phyloP scores from a whole-genome alignment of 805 yeast genomes.

The Peterozyma xylosa region DNA sequence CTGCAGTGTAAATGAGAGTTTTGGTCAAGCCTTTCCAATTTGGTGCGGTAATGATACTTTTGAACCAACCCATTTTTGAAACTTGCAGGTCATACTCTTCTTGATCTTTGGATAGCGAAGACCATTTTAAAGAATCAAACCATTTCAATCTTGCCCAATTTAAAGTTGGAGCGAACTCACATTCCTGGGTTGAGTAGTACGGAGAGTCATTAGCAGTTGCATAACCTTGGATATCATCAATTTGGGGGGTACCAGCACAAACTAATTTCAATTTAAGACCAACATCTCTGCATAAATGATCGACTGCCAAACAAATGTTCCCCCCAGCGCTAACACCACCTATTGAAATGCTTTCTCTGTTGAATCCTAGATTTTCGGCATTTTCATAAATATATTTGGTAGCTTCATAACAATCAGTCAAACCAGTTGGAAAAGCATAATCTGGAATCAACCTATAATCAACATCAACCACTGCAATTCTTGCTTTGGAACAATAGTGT shows the following conservation, averaged over 20 bases:
- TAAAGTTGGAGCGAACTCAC: conserved; percentile 24
- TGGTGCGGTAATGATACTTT: conserved; percentile 20
- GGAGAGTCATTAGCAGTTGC: conserved; percentile 19
- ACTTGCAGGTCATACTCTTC: conserved; percentile 11
- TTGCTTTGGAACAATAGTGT: conserved; percentile 18
- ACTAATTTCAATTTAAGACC: conserved; percentile 17
- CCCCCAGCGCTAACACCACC: conserved; percentile 20
- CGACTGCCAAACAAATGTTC: conserved; percentile 19
- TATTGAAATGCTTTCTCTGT: conserved; percentile 17
- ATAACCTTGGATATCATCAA: conserved; percentile 20
- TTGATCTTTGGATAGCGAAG: conserved; percentile 13
- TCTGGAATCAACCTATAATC: conserved; percentile 24
- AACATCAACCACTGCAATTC: conserved; percentile 22
- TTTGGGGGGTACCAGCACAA: conserved; percentile 25
- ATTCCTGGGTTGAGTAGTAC: conserved; percentile 17
- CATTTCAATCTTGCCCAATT: conserved; percentile 23
- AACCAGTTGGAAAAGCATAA: conserved; percentile 18
- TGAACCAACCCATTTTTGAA: conserved; percentile 22
- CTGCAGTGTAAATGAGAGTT: conserved; percentile 23
- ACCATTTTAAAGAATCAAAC: conserved; percentile 23
- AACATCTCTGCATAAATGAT: conserved; percentile 20
- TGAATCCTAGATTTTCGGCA: conserved; percentile 14
- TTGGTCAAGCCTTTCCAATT: conserved; percentile 19
- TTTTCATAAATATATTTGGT: conserved; percentile 17
- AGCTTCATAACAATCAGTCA: conserved; percentile 22